Percentiles rank a stretch among this genome's conserved stretches.
phyloP scores from a whole-genome alignment of 2,329 filamentous ascomycete genomes.

The Rachicladosporium sp. region DNA sequence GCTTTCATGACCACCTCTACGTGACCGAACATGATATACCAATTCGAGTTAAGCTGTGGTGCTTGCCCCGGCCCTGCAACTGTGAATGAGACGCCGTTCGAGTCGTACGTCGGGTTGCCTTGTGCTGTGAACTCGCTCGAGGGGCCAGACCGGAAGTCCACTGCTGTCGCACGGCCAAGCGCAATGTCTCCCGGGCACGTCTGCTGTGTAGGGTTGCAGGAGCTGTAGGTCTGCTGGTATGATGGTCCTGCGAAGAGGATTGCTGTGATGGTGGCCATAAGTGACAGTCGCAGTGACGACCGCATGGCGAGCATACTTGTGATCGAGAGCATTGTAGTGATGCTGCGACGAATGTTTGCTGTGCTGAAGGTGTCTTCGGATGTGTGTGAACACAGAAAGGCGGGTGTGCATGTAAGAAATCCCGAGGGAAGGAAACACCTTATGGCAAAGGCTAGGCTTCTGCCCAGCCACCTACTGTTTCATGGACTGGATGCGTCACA shows the following conservation, averaged over 20 bases:
- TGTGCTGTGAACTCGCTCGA: slow-evolving; percentile 68
- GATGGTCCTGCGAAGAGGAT: slow-evolving; percentile 27
- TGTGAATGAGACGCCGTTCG: slow-evolving; percentile 69
- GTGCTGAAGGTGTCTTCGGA: background rate
- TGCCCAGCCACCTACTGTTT: no score
- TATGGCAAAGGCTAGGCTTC: no score
- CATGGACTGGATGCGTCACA: no score
- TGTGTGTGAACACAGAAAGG: slow-evolving; percentile 2
- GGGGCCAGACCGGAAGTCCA: slow-evolving; percentile 68
- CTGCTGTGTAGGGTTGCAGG: slow-evolving; percentile 44
- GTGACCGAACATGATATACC: slow-evolving; percentile 98
- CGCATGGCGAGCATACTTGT: slow-evolving; percentile 18
- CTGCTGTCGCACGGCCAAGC: slow-evolving; percentile 66
- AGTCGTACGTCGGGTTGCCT: slow-evolving; percentile 59
- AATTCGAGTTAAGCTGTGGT: slow-evolving; percentile 75
- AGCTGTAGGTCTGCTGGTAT: slow-evolving; percentile 41
- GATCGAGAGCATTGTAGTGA: slow-evolving; percentile 15
- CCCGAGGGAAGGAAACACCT: no score
- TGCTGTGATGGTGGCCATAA: slow-evolving; percentile 26
- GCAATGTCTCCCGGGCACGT: slow-evolving; percentile 65
- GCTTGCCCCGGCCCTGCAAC: slow-evolving; percentile 67
- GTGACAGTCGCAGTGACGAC: slow-evolving; percentile 23
- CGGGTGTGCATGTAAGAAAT: slow-evolving; percentile 1
- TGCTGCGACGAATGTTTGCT: slow-evolving; percentile 4
- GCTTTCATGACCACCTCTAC: slow-evolving; percentile 77